These are phyloP conservation scores for Pythium phragmitis DNA, from an alignment of 352 stramenopile species.

Conservation along the genomic window DNA sequence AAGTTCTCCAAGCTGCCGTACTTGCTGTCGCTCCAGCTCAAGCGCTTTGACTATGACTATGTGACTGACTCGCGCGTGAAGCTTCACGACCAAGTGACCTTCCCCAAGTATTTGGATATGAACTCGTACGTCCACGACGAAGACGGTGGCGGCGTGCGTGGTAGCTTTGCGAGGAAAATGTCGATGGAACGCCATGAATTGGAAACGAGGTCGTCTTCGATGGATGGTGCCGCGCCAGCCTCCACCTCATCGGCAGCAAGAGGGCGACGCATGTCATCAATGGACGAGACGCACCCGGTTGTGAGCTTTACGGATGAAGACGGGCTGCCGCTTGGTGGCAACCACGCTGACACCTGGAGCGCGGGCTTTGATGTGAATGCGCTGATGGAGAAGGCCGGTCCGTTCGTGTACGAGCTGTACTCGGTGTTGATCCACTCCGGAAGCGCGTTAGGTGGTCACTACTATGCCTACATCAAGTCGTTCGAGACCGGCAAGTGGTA, in stretches of 20 bases:
- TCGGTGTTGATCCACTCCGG: conserved; percentile 92
- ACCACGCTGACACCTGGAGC: conserved; percentile 59
- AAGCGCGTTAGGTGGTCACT: conserved; percentile 91
- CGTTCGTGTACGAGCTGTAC: conserved; percentile 90
- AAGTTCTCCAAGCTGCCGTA: conserved; percentile 89
- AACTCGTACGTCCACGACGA: conserved; percentile 83
- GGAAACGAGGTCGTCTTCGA: conserved; percentile 29
- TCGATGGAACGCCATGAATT: conserved; percentile 82
- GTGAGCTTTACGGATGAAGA: conserved; percentile 24
- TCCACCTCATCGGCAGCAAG: conserved; percentile 12
- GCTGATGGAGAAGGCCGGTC: conserved; percentile 60
- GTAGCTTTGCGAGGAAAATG: conserved; percentile 82
- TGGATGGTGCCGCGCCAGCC: conserved; percentile 8
- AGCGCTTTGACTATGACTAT: conserved; percentile 93
- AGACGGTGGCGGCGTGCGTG: conserved; percentile 35
- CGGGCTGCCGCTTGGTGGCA: neutral
- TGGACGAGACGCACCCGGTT: conserved; percentile 66
- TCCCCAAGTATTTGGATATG: conserved; percentile 90
- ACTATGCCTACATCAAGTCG: conserved; percentile 94
- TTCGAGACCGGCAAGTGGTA: conserved; percentile 82
- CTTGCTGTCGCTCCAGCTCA: conserved; percentile 89
- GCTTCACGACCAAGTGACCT: conserved; percentile 84
- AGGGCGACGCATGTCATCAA: conserved; percentile 61
- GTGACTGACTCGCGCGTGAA: conserved; percentile 87
- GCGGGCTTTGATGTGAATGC: conserved; percentile 60